These are phyloP conservation scores for Mycoemilia scoparia DNA, from an alignment of 192 early-diverging fungal species.

Conservation along the genomic window DNA sequence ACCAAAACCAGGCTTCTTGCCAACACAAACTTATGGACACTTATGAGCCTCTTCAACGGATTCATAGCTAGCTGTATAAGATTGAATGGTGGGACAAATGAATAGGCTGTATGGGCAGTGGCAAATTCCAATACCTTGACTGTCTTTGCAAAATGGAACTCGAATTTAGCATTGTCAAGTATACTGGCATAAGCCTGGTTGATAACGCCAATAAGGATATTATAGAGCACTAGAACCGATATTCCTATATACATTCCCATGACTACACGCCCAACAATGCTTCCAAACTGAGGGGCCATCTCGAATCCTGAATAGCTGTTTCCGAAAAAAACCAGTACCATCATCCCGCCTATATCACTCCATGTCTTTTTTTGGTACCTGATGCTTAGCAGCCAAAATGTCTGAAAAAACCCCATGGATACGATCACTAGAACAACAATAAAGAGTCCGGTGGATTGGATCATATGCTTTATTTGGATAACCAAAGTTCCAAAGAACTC, in stretches of 20 bases:
- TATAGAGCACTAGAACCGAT: slow-evolving; percentile 20
- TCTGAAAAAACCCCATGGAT: slow-evolving; percentile 19
- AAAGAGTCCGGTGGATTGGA: slow-evolving; percentile 17
- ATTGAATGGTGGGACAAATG: slow-evolving; percentile 19
- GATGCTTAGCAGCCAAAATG: slow-evolving; percentile 15
- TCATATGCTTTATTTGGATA: slow-evolving; percentile 17
- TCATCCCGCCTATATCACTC: slow-evolving; percentile 12
- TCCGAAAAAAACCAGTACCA: slow-evolving; percentile 20
- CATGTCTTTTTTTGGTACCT: slow-evolving; percentile 12
- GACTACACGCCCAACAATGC: slow-evolving; percentile 11
- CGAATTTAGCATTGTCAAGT: slow-evolving; percentile 11
- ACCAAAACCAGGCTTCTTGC: slow-evolving; percentile 9
- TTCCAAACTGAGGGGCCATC: slow-evolving; percentile 13
- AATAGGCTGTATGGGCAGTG: slow-evolving; percentile 15
- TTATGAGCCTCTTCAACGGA: slow-evolving; percentile 11
- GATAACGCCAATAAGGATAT: slow-evolving; percentile 23
- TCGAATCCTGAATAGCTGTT: slow-evolving; percentile 15
- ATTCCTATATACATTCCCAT: slow-evolving; percentile 23
- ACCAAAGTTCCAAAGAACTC: slow-evolving; percentile 23
- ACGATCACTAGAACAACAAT: slow-evolving; percentile 17
- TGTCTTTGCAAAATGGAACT: slow-evolving; percentile 20
- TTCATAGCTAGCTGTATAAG: slow-evolving; percentile 11
- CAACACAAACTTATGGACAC: slow-evolving; percentile 7
- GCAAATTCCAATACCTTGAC: slow-evolving; percentile 17
- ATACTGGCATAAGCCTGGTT: slow-evolving; percentile 21